Base-by-base conservation (phyloP, 2,329 filamentous ascomycete species). In the Chaetomiaceae sp. region DNA sequence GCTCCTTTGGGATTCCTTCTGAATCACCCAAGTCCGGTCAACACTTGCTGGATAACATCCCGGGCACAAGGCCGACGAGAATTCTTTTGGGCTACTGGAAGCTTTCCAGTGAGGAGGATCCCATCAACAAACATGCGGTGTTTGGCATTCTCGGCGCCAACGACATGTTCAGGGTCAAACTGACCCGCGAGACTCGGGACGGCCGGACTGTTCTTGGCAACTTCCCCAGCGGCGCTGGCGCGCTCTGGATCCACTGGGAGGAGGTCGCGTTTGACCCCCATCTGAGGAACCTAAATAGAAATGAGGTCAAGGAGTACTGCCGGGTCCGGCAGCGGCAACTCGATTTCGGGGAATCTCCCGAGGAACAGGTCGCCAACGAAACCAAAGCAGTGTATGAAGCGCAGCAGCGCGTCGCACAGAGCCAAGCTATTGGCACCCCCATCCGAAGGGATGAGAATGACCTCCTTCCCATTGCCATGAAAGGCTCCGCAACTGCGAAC, bases 121-220 rank as follows among this genome's bases (percentile, higher is more conserved):
- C 70, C 2, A 67, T 68, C 11, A 74, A 85, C 61, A 79, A 80
- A 48, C 82, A 85, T 60, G 82, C 81, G 0, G 80, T 85, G 0
- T 81, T 79, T 49, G 82, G 82, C 3, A 82, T 85, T 10, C 66
- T 85, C 0, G 80, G 80, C 1, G 75, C 76, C 16, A 83, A 83
- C 51, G 81, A 84, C 58, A 84, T 82, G 75, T 85, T 86, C 63
- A 71, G 82, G 0, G 80, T 84, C 49, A 85, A 85, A 64, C 71
- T 85, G 0, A 75, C 81, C 1, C 72, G 78, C 5, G 75, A 82
- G 60, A 85, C 81, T 0, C 76, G 81, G 3, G 81, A 84, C 60
- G 82, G 82, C 2, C 75, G 79, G 0, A 75, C 73, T 27, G 69
- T 82, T 1, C 72, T 79, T 29, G 81, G 79, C 32, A 84, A 85